phyloP scores from a whole-genome alignment of 148 eudicot species.

The Vaccinium macrocarpon region DNA sequence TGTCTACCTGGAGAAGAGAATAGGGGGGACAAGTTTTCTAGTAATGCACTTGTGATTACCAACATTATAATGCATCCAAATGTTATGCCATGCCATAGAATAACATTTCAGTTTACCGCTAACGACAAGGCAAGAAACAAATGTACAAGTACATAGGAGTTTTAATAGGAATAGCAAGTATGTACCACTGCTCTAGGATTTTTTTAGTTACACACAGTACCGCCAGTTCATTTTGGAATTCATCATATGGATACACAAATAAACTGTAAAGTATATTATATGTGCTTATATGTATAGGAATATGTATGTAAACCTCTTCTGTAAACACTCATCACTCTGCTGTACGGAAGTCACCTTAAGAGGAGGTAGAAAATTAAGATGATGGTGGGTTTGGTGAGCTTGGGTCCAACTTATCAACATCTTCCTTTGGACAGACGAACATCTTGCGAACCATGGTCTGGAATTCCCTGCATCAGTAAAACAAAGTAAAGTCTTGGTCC shows the following conservation, averaged over 20 bases:
- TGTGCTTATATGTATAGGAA: background rate
- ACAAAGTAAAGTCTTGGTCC: background rate
- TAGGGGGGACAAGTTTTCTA: background rate
- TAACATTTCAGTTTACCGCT: background rate
- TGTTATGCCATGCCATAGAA: background rate
- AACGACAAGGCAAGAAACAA: background rate
- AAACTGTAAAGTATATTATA: background rate
- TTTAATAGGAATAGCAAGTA: background rate
- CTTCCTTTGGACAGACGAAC: constrained; percentile 24
- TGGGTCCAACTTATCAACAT: constrained; percentile 5
- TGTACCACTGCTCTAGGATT: background rate
- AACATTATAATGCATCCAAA: background rate
- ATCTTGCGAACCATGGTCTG: constrained; percentile 17
- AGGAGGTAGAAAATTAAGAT: background rate
- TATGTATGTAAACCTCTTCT: background rate
- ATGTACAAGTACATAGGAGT: background rate
- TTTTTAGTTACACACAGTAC: background rate
- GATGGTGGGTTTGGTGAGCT: background rate
- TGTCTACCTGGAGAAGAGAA: background rate
- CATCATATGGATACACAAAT: background rate
- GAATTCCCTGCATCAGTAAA: constrained; percentile 15
- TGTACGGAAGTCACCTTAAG: background rate
- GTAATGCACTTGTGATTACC: background rate
- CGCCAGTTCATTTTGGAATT: background rate
- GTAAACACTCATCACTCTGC: too few relatives aligned